Conservation (phyloP, 2,329 filamentous ascomycete genomes). For the Exophiala bonariae region DNA sequence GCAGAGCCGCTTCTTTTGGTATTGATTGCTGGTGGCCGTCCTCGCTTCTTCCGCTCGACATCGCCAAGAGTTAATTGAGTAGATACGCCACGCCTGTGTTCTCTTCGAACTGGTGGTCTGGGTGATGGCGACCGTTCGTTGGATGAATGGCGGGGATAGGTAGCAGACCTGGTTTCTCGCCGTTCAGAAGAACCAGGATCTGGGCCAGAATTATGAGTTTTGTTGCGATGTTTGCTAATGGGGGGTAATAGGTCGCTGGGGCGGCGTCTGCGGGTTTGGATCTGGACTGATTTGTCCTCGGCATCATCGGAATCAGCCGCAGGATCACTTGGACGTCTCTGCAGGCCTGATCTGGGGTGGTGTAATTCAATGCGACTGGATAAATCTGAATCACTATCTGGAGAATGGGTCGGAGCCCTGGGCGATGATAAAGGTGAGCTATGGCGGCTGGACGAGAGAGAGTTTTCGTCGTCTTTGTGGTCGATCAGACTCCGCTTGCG, state of each 20-base stretch:
- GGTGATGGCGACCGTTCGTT: conserved; percentile 32
- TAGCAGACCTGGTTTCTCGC: conserved; percentile 32
- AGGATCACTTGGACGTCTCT: conserved; percentile 4
- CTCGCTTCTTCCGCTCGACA: conserved; percentile 34
- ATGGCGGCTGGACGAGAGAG: conserved; percentile 24
- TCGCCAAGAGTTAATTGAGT: conserved; percentile 28
- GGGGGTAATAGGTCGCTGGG: conserved; percentile 25
- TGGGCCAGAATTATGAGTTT: conserved; percentile 17
- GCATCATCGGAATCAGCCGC: conserved; percentile 16
- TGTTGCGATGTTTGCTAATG: conserved; percentile 23
- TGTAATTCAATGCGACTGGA: conserved; percentile 17
- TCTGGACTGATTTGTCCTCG: conserved; percentile 13
- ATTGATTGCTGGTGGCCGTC: conserved; percentile 42
- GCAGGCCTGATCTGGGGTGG: not conserved
- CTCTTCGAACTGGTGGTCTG: conserved; percentile 18
- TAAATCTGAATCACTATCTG: conserved; percentile 26
- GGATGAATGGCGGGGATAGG: conserved; percentile 29
- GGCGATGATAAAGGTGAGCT: conserved; percentile 30
- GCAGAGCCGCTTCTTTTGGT: conserved; percentile 46
- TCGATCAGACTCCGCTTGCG: conserved; percentile 26
- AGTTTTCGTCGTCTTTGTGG: conserved; percentile 11
- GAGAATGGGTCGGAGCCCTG: conserved; percentile 18
- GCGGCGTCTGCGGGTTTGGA: conserved; percentile 21
- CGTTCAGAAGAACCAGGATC: conserved; percentile 25
- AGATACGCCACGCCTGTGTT: conserved; percentile 29